Conservation (phyloP, 257 asterid genomes). For the Euphrasia confusa region DNA sequence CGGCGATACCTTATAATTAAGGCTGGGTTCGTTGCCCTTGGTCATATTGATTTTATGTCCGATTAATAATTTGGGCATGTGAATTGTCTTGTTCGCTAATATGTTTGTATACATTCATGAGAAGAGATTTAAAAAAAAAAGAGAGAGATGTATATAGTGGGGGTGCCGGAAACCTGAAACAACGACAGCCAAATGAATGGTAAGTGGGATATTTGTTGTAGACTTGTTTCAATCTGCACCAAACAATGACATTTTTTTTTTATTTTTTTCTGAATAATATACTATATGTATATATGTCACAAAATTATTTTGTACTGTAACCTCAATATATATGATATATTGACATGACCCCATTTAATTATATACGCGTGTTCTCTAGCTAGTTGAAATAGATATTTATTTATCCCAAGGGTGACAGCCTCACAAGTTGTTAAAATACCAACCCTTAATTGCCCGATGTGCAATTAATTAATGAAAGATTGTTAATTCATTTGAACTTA, state of each 20-base stretch:
- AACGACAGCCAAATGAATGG: slow-evolving; percentile 37
- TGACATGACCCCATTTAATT: slow-evolving; percentile 25
- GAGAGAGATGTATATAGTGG: too few relatives aligned
- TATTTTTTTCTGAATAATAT: slow-evolving; percentile 1
- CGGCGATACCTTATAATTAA: too few relatives aligned
- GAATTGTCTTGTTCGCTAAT: neutral
- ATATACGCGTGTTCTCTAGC: too few relatives aligned
- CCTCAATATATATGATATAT: neutral
- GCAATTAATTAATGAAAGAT: too few relatives aligned
- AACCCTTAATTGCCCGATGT: too few relatives aligned
- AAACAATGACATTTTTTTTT: slow-evolving; percentile 5
- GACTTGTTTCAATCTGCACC: slow-evolving; percentile 33
- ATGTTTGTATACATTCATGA: neutral
- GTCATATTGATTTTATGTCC: too few relatives aligned
- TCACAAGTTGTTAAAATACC: too few relatives aligned
- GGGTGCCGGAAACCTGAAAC: slow-evolving; percentile 22
- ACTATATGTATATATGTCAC: too few relatives aligned
- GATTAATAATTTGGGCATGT: neutral
- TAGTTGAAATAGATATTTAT: too few relatives aligned
- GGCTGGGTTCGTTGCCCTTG: too few relatives aligned
- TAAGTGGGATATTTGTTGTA: slow-evolving; percentile 21
- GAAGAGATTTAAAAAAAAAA: neutral
- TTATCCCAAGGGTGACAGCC: too few relatives aligned
- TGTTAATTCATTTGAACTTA: too few relatives aligned
- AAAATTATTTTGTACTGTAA: slow-evolving; percentile 14